A percentile compares a stretch with the other conserved stretches of the same genome.
These are phyloP conservation scores for Borovskyia barvae DNA, from an alignment of 208 protist genomes.

Conservation along the genomic window DNA sequence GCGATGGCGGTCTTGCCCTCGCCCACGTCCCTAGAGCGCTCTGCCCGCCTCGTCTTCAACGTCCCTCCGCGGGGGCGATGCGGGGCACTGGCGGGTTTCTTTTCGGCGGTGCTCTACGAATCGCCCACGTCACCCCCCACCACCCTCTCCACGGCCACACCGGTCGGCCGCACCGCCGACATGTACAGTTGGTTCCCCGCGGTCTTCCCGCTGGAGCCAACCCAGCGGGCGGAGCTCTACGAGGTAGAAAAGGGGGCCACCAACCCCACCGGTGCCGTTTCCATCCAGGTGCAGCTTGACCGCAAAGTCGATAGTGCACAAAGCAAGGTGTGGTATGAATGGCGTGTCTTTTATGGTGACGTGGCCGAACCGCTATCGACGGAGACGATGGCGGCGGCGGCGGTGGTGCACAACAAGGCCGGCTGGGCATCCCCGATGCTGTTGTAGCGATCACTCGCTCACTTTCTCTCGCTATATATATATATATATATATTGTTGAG, in stretches of 20 bases:
- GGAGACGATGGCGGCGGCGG: not conserved
- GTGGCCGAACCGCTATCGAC: not conserved
- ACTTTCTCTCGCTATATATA: too few relatives aligned
- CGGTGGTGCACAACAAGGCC: slow-evolving; percentile 48
- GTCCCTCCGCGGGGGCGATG: slow-evolving; percentile 35
- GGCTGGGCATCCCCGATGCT: slow-evolving; percentile 70
- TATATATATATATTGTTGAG: too few relatives aligned
- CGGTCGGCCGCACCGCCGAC: slow-evolving; percentile 35
- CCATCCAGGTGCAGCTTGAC: slow-evolving; percentile 33
- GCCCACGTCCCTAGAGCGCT: slow-evolving; percentile 24
- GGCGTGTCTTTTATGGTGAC: slow-evolving; percentile 30
- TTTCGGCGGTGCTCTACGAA: slow-evolving; percentile 62
- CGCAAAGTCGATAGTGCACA: slow-evolving; percentile 28
- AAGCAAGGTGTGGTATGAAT: slow-evolving; percentile 76
- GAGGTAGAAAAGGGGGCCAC: slow-evolving; percentile 15
- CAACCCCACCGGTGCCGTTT: not conserved
- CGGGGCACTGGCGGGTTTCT: slow-evolving; percentile 74
- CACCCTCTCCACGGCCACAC: slow-evolving; percentile 19
- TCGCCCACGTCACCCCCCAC: slow-evolving; percentile 11
- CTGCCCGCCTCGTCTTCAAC: slow-evolving; percentile 38
- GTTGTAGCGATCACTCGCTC: too few relatives aligned
- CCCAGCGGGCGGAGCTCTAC: slow-evolving; percentile 24
- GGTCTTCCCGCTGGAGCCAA: slow-evolving; percentile 60
- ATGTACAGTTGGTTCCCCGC: slow-evolving; percentile 92
- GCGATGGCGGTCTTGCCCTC: not conserved